Conservation (phyloP, 2,329 filamentous ascomycete species). For the Nigrospora oryzae region DNA sequence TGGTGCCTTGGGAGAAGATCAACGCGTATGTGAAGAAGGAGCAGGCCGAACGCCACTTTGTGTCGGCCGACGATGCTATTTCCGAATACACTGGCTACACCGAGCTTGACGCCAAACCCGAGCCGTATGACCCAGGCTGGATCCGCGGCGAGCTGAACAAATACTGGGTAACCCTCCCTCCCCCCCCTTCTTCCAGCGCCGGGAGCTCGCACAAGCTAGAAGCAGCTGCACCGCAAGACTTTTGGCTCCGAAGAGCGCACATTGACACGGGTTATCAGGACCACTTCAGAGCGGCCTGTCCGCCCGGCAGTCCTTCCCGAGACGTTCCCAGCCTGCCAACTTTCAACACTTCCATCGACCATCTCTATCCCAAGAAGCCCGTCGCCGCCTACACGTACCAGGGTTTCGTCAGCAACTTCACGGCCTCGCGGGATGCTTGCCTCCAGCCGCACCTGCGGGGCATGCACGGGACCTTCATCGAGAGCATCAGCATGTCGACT, state of each 20-base stretch:
- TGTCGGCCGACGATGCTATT: constrained; percentile 31
- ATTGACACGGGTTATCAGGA: constrained; percentile 21
- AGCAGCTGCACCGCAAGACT: too few species aligned
- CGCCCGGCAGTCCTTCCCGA: constrained; percentile 40
- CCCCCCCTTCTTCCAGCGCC: too few species aligned
- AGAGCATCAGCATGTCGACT: constrained; percentile 40
- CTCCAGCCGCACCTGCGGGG: constrained; percentile 43
- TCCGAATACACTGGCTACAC: constrained; percentile 31
- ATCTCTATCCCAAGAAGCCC: constrained; percentile 17
- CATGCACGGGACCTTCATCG: constrained; percentile 49
- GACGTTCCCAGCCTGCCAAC: constrained; percentile 17
- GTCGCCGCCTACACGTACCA: constrained; percentile 28
- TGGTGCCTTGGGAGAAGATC: constrained; percentile 52
- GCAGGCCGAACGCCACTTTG: constrained; percentile 30
- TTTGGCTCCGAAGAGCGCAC: too few species aligned
- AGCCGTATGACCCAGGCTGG: constrained; percentile 39
- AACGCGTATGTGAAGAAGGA: constrained; percentile 40
- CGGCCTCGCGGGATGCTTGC: constrained; percentile 49
- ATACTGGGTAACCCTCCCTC: constrained; percentile 33
- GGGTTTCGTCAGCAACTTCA: constrained; percentile 50
- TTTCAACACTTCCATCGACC: constrained; percentile 13
- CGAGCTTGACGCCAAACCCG: constrained; percentile 24
- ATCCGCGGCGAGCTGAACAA: constrained; percentile 27
- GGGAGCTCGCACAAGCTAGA: too few species aligned
- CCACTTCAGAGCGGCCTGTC: constrained; percentile 46